Base-by-base conservation (phyloP, 768 basidiomycete species). In the Pisolithus sp. region DNA sequence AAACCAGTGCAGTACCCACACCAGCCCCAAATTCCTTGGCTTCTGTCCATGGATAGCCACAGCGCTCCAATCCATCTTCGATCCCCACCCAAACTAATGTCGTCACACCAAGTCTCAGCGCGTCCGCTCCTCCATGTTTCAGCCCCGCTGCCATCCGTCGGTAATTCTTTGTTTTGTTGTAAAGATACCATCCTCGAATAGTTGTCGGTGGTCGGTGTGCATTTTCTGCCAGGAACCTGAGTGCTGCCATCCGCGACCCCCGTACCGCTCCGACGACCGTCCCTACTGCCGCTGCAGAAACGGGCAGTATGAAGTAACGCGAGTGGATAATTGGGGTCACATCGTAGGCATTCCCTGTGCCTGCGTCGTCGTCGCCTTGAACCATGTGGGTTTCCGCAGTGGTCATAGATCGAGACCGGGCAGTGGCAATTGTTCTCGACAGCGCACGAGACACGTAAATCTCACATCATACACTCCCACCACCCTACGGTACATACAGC, bases 161-260 rank as follows among this genome's bases (percentile, higher is more conserved):
- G 75, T 93, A 94, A 73, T 94, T 94, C 69, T 94, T 95, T 26
- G 90, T 93, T 75, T 94, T 94, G 66, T 91, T 88, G 81, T 95
- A 94, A 60, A 91, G 87, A 68, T 93, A 95, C 92, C 93, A 94
- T 53, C 93, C 93, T 58, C 85, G 81, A 52, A 91, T 78, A 28
- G 93, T 95, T 58, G 71, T 84, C 20, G 92, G 92, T 45, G 86
- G 77, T 50, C 89, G 77, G 68, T 95, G 93, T 41, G 84, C 92
- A 66, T 95, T 94, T 68, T 95, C 92, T n/a, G 91, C 92, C 46
- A 93, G 76, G 67, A 88, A 94, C 48, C 82, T 85, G 65, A 93
- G 71, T 12, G 81, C 78, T n/a, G 86, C 82, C 44, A 68, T 74
- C 41, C 86, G 79, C 10, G 83, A 82, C 18, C 85, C 86, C 18